Conservation (phyloP, 768 basidiomycete species). For the Aureoboletus auriporus region DNA sequence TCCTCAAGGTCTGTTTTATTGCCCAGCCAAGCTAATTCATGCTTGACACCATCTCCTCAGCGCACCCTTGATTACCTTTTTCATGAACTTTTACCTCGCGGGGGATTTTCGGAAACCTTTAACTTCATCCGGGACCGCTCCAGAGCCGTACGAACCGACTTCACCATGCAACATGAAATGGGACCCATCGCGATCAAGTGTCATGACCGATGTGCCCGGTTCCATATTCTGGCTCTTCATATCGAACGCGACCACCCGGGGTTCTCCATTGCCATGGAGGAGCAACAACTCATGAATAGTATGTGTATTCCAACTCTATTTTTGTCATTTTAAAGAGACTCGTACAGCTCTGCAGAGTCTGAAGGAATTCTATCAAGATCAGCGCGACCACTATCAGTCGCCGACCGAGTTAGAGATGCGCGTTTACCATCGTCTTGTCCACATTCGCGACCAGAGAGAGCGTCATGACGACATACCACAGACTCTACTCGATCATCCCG, state of each 20-base stretch:
- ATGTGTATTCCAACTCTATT: constrained; percentile 25
- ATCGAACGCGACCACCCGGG: constrained; percentile 49
- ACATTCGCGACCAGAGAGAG: constrained; percentile 81
- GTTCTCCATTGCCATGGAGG: constrained; percentile 70
- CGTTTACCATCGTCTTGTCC: constrained; percentile 89
- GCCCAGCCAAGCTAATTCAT: constrained; percentile 1
- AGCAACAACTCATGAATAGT: constrained; percentile 93
- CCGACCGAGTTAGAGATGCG: constrained; percentile 94
- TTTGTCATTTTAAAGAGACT: background rate
- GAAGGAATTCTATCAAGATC: constrained; percentile 91
- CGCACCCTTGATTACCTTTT: constrained; percentile 92
- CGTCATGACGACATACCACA: constrained; percentile 70
- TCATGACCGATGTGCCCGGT: constrained; percentile 91
- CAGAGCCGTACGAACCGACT: constrained; percentile 86
- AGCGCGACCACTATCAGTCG: constrained; percentile 59
- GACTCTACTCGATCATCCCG: constrained; percentile 63
- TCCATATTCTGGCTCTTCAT: constrained; percentile 85
- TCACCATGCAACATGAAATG: constrained; percentile 86
- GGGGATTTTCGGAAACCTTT: constrained; percentile 67
- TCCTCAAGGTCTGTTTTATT: constrained; percentile 59
- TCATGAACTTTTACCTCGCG: constrained; percentile 66
- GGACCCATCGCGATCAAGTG: constrained; percentile 79
- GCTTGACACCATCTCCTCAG: constrained; percentile 33
- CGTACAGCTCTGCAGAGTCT: constrained; percentile 82
- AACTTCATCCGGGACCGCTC: constrained; percentile 92